These are phyloP conservation scores for Didymella keratinophila DNA, from an alignment of 2,329 filamentous ascomycete species.

Conservation along the genomic window DNA sequence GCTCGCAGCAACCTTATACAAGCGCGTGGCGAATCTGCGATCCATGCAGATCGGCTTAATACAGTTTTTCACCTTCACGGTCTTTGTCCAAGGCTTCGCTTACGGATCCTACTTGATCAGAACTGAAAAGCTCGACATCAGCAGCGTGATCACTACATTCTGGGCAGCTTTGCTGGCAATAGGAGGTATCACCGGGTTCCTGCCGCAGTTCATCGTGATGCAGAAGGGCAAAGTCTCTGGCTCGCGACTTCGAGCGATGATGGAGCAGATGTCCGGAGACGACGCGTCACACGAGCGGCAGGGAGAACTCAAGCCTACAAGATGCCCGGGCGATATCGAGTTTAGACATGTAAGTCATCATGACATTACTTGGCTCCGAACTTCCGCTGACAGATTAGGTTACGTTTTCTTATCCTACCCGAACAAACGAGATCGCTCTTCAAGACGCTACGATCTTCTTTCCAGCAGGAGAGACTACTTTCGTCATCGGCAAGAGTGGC, in stretches of 20 bases:
- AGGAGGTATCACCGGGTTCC: slow-evolving; percentile 74
- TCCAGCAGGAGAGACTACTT: slow-evolving; percentile 74
- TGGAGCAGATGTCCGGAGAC: slow-evolving; percentile 47
- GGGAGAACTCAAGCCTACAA: slow-evolving; percentile 34
- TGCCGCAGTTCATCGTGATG: slow-evolving; percentile 79
- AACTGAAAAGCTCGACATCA: slow-evolving; percentile 65
- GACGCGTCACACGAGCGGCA: slow-evolving; percentile 24
- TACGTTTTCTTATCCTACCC: slow-evolving; percentile 82
- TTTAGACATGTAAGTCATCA: slow-evolving; percentile 68
- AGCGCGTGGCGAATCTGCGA: slow-evolving; percentile 72
- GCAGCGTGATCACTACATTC: slow-evolving; percentile 81
- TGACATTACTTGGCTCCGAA: neutral
- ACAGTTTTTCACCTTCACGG: slow-evolving; percentile 74
- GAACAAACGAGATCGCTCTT: slow-evolving; percentile 67
- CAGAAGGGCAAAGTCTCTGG: slow-evolving; percentile 82
- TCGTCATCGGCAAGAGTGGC: slow-evolving; percentile 84
- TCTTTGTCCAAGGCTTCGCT: slow-evolving; percentile 92
- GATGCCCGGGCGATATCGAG: slow-evolving; percentile 72
- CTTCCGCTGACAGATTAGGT: slow-evolving; percentile 60
- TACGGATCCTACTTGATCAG: slow-evolving; percentile 78
- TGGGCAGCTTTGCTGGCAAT: slow-evolving; percentile 81
- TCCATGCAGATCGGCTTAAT: slow-evolving; percentile 76
- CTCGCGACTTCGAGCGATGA: slow-evolving; percentile 62
- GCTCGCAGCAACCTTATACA: slow-evolving; percentile 68
- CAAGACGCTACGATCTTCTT: slow-evolving; percentile 72